A percentile compares a stretch with the other conserved stretches of the same genome.
phyloP scores from a whole-genome alignment of 1,284 basidiomycete genomes.

The Xerocomus nothofagi region DNA sequence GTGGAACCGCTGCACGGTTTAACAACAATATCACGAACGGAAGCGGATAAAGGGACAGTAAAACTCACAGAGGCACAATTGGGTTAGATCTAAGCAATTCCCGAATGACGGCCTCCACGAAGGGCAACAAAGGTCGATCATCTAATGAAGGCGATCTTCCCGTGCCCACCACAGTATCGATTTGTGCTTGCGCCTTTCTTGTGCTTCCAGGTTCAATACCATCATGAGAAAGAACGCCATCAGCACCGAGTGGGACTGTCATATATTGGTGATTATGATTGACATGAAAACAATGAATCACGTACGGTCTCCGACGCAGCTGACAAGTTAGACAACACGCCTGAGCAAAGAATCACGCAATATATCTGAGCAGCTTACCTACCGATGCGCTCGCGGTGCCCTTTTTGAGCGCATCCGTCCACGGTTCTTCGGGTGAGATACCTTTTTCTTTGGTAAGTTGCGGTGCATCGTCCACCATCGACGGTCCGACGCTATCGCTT shows the following conservation, averaged over 20 bases:
- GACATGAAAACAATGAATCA: background rate
- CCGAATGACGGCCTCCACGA: conserved; percentile 17
- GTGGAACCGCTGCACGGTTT: conserved; percentile 22
- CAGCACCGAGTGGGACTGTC: conserved; percentile 10
- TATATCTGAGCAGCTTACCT: conserved; percentile 1
- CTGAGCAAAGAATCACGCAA: background rate
- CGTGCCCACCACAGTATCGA: conserved; percentile 15
- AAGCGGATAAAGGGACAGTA: too few species aligned
- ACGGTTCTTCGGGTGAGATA: background rate
- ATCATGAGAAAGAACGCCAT: conserved; percentile 20
- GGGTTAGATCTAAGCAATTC: conserved; percentile 11
- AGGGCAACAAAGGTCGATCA: conserved; percentile 18
- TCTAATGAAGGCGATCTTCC: conserved; percentile 12
- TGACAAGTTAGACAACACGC: too few species aligned
- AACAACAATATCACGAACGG: background rate
- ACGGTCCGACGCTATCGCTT: background rate
- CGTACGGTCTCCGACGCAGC: conserved; percentile 18
- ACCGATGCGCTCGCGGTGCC: conserved; percentile 9
- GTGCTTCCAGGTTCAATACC: conserved; percentile 12
- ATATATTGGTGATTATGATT: background rate
- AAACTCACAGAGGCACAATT: conserved; percentile 2
- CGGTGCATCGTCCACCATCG: conserved; percentile 16
- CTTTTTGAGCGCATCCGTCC: conserved; percentile 10
- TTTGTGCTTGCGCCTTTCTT: conserved; percentile 17
- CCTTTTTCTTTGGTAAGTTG: conserved; percentile 5